phyloP scores from a whole-genome alignment of 2,329 filamentous ascomycete species.

The Ceratocystis alfenasii region DNA sequence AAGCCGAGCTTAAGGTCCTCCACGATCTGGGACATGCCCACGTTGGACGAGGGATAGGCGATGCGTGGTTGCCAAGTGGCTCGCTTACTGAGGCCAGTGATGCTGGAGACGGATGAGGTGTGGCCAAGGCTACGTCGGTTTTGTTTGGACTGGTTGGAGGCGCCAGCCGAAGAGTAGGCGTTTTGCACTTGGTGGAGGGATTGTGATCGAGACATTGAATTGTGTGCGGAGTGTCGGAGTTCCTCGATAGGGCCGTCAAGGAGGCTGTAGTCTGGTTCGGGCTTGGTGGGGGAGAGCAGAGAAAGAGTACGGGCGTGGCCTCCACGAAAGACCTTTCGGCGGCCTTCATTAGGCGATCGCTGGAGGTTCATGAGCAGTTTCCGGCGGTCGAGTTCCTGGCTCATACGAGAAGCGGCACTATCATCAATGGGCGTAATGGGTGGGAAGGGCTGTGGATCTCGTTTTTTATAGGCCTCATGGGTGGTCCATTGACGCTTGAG shows the following conservation, averaged over 20 bases:
- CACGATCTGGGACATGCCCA: constrained; percentile 61
- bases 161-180: constrained; percentile 13
- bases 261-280: constrained; percentile 34
- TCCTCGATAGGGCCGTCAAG: constrained; percentile 37
- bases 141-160: constrained; percentile 11
- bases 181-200: constrained; percentile 21
- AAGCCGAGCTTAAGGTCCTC: constrained; percentile 81
- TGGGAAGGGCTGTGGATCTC: constrained; percentile 39
- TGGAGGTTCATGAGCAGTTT: constrained; percentile 51
- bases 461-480: constrained; percentile 66
- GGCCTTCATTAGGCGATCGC: constrained; percentile 33
- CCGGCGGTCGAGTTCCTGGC: constrained; percentile 58
- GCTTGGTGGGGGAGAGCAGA: constrained; percentile 59
- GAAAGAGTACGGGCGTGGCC: constrained; percentile 58
- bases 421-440: constrained; percentile 28
- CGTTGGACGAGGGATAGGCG: constrained; percentile 32
- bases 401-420: constrained; percentile 32
- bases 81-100: constrained; percentile 39
- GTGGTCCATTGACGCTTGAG: constrained; percentile 76
- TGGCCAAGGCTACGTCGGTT: constrained; percentile 10
- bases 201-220: constrained; percentile 22
- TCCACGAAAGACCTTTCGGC: constrained; percentile 56
- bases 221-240: constrained; percentile 29
- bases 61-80: constrained; percentile 46
- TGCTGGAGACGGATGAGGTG: constrained; percentile 25